phyloP scores from a whole-genome alignment of 2,329 filamentous ascomycete genomes.

The Lasiodiplodia sp. region DNA sequence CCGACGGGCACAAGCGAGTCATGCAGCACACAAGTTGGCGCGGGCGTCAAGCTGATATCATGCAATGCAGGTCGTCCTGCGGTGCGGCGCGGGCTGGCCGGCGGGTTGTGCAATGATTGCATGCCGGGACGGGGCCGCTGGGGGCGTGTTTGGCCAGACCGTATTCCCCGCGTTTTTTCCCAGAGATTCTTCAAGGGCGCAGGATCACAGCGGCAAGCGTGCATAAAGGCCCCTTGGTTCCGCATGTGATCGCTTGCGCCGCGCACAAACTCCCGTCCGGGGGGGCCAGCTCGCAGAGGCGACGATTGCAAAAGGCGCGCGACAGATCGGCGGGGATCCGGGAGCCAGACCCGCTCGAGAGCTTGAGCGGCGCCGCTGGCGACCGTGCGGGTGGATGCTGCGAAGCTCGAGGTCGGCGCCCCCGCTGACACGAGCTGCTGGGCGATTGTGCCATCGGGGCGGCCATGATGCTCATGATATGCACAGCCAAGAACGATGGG shows the following conservation, averaged over 20 bases:
- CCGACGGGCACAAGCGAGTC: slow-evolving; percentile 13
- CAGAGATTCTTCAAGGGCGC: slow-evolving; percentile 25
- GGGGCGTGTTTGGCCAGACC: slow-evolving; percentile 19
- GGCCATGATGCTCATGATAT: slow-evolving; percentile 24
- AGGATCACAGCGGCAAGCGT: slow-evolving; percentile 19
- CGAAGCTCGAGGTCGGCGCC: slow-evolving; percentile 1
- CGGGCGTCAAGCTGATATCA: slow-evolving; percentile 29
- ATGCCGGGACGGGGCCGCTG: neutral
- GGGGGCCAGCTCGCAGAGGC: slow-evolving; percentile 1
- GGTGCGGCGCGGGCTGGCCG: slow-evolving; percentile 9
- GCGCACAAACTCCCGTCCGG: slow-evolving; percentile 17
- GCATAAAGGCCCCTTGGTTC: slow-evolving; percentile 19
- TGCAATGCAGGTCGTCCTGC: slow-evolving; percentile 20
- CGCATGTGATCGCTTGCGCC: slow-evolving; percentile 21
- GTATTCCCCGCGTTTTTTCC: slow-evolving; percentile 23
- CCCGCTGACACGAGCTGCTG: slow-evolving; percentile 24
- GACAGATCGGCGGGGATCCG: slow-evolving; percentile 26
- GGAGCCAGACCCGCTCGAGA: slow-evolving; percentile 13
- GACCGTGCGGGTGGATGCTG: neutral
- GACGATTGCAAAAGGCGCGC: neutral
- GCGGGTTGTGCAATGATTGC: slow-evolving; percentile 22
- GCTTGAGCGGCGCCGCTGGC: slow-evolving; percentile 11
- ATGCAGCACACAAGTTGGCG: slow-evolving; percentile 4
- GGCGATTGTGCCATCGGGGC: slow-evolving; percentile 19
- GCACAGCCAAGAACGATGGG: slow-evolving; percentile 19